Conservation (phyloP, 2,329 filamentous ascomycete genomes). For the Sporothrix phasma region DNA sequence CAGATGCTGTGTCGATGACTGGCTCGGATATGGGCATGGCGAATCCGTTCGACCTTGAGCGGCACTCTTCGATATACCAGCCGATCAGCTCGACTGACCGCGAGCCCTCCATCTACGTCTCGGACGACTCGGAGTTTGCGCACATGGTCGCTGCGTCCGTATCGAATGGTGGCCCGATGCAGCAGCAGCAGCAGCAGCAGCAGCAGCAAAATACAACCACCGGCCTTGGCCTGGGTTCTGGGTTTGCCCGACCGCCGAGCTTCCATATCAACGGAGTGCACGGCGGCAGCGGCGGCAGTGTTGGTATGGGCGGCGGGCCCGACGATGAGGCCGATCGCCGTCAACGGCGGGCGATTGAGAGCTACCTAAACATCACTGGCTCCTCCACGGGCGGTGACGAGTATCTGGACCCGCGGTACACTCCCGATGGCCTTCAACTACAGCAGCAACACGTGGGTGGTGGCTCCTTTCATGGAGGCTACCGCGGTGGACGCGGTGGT, state of each 20-base stretch:
- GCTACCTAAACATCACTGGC: slow-evolving; percentile 23
- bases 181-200: not conserved
- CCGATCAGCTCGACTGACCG: slow-evolving; percentile 24
- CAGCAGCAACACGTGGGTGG: not conserved
- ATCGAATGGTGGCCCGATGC: not conserved
- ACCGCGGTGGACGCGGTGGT: not conserved
- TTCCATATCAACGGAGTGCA: not conserved
- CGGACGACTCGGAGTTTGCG: slow-evolving; percentile 46
- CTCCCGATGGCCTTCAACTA: slow-evolving; percentile 14
- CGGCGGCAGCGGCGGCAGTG: not conserved
- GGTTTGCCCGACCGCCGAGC: not conserved
- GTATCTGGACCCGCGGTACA: slow-evolving; percentile 23
- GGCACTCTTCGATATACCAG: slow-evolving; percentile 47
- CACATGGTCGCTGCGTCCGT: slow-evolving; percentile 20
- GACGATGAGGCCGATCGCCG: not conserved
- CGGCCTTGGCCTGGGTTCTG: not conserved
- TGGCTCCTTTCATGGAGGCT: not conserved
- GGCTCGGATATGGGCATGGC: slow-evolving; percentile 46
- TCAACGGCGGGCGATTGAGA: slow-evolving; percentile 20
- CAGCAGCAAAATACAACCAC: not conserved
- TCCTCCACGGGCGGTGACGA: slow-evolving; percentile 22
- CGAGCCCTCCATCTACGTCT: slow-evolving; percentile 52
- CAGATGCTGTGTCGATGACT: slow-evolving; percentile 44
- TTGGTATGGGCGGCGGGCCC: not conserved
- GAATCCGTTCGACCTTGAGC: slow-evolving; percentile 54